Evolutionary conservation across 2,329 filamentous ascomycete genomes (phyloP), one percentile per base, ranked within the genome.

Genomic region (Orbilia brochopaga): DNA sequence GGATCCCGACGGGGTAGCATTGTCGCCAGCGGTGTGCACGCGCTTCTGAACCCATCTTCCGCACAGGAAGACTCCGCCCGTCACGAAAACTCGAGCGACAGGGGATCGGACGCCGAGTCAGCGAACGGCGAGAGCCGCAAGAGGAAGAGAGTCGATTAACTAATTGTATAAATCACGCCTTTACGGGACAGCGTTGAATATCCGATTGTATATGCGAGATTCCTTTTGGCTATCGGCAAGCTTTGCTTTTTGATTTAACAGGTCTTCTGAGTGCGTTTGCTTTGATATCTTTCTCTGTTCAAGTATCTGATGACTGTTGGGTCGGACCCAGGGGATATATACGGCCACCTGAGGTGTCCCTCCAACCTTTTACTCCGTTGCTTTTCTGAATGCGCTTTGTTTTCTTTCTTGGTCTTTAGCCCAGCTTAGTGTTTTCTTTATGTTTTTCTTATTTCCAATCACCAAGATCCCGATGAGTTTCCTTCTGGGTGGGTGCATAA

Each of bases 1-100:
- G 76, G 76, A 32, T 77, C 77, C n/a, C 73, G 77, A 23, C 76
- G 77, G 15, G 75, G 76, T 8, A 78, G 77, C 52, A 75, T 78
- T 53, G 76, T 75, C 13, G 75, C 76, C 17, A 78, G 76, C 59
- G 75, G 74, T 55, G 77, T 78, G 13, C 77, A 78, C 73, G 76
- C 76, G 55, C 60, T 78, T 23, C 53, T 78, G 23, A 78, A 78
- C 54, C 77, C 77, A 21, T 74, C 76, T 7, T 72, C 67, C 10
- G 19, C 67, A 8, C 67, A 65, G 30, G 67, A 72, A 15, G 65
- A 30, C 8, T 7, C 60, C 37, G 59, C 65, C 23, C 67, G 67
- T 13, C 51, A 55, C n/a, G 67, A 72, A n/a, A 65, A 72, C 30
- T 44, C 55, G 17, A 72, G 67, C 32, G 67, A 72, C 60, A 72